Conservation (phyloP, 805 yeast genomes). For the Candida vartiovaarae region DNA sequence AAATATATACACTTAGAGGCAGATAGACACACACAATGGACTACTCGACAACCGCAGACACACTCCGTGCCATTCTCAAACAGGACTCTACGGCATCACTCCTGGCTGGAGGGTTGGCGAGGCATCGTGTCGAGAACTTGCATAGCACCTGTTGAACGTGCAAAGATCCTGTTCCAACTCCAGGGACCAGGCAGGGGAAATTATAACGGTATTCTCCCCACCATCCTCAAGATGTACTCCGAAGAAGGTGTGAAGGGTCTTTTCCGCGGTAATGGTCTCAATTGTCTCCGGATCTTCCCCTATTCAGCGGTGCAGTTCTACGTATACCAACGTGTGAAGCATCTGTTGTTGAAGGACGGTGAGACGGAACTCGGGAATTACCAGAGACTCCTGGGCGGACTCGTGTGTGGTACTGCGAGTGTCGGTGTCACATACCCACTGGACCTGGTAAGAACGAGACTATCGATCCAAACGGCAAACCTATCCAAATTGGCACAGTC, state of each 20-base stretch:
- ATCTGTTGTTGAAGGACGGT: constrained; percentile 27
- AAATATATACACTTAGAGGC: too few species aligned
- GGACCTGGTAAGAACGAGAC: constrained; percentile 84
- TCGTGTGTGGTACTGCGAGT: constrained; percentile 71
- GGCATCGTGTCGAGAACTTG: constrained; percentile 84
- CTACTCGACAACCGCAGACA: background rate
- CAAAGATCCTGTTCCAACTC: constrained; percentile 84
- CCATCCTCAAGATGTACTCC: constrained; percentile 69
- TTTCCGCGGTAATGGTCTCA: constrained; percentile 85
- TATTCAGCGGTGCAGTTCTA: constrained; percentile 92
- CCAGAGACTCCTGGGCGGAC: constrained; percentile 71
- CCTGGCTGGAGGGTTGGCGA: constrained; percentile 64
- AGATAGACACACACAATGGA: background rate
- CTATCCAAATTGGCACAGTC: constrained; percentile 35
- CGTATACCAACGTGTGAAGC: constrained; percentile 63
- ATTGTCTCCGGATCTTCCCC: constrained; percentile 87
- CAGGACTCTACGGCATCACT: constrained; percentile 50
- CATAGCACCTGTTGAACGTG: constrained; percentile 92
- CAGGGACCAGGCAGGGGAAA: constrained; percentile 49
- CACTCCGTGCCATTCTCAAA: background rate
- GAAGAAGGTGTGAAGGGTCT: constrained; percentile 92
- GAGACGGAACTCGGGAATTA: constrained; percentile 37
- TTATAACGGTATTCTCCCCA: constrained; percentile 65
- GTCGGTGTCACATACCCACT: constrained; percentile 86
- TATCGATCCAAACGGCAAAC: constrained; percentile 84